phyloP scores from a whole-genome alignment of 768 basidiomycete species.

The Naematelia aurantialba region DNA sequence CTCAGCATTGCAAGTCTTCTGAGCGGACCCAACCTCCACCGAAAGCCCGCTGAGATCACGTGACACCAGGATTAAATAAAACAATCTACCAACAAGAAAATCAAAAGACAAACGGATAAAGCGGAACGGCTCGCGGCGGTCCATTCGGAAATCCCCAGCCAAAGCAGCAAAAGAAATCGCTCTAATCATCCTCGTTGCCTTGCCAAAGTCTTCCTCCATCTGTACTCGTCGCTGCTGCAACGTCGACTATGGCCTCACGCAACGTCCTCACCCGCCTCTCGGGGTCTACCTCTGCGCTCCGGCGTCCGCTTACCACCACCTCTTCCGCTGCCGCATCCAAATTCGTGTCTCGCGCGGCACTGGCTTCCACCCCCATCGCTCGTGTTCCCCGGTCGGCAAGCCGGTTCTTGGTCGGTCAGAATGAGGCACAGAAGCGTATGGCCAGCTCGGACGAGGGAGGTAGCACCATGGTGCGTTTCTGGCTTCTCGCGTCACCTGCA shows the following conservation, averaged over 20 bases:
- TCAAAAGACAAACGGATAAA: conserved; percentile 9
- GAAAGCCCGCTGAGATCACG: not conserved
- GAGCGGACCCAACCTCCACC: not conserved
- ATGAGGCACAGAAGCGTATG: conserved; percentile 28
- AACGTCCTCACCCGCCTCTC: conserved; percentile 20
- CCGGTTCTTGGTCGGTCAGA: conserved; percentile 25
- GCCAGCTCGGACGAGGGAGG: conserved; percentile 42
- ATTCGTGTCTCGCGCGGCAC: conserved; percentile 34
- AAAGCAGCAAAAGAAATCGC: conserved; percentile 4
- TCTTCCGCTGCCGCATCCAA: conserved; percentile 10
- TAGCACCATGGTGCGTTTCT: conserved; percentile 41
- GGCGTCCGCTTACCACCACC: not conserved
- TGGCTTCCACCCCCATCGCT: conserved; percentile 38
- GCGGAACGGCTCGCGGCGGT: not conserved
- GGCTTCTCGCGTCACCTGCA: not conserved
- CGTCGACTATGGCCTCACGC: conserved; percentile 36
- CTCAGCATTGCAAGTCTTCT: no score
- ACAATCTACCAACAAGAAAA: conserved; percentile 9
- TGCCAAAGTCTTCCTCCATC: conserved; percentile 2
- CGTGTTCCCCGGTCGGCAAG: conserved; percentile 37
- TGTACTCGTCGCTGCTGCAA: not conserved
- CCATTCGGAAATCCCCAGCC: not conserved
- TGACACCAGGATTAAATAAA: not conserved
- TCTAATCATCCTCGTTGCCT: conserved; percentile 2
- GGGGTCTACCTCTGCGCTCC: conserved; percentile 13